Base-by-base conservation (phyloP, 2,329 filamentous ascomycete genomes). In the Cucurbitaria berberidis region DNA sequence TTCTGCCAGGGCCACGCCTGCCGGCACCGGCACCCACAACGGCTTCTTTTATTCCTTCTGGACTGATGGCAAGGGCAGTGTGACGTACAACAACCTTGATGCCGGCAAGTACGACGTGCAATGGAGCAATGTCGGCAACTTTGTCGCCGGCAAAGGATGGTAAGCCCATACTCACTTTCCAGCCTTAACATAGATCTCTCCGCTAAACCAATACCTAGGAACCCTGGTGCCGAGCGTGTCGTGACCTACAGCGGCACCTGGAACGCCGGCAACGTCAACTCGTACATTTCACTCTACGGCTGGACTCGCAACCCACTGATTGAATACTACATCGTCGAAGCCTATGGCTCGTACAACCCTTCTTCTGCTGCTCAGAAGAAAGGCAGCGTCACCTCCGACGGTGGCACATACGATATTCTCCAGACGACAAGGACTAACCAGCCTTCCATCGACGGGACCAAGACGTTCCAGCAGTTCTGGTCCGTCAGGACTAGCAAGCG, bases 291-390 rank as follows among this genome's bases (percentile, higher is more conserved):
- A 13, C 69, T 86, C n/a, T 86, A 86, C 63, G 83, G 83, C 40
- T 86, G 84, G 82, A 82, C 80, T 1, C 74, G 67, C 16, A 78
- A 77, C 66, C 81, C 81, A 0, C 71, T 84, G n/a, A 75, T 84
- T 64, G 83, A 85, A 60, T 85, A 84, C 74, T 85, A 85, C 73
- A 80, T 86, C 52, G 76, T 85, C 59, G 83, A 86, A 54, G 70
- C 76, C 11, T 81, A 79, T 65, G 81, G 80, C 54, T 77, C 76
- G 36, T 80, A 83, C 64, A 76, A 81, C 39, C 80, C 81, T 1
- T 75, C 76, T 51, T 77, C 78, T 60, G 81, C 75, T 16, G 77
- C 76, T 57, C 78, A 74, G 1, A 73, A 74, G 55, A 81, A 81
- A 65, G 83, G 82, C 22, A 78, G 78, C 51, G 77, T 86, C 56